Base-by-base conservation (phyloP, 1,284 basidiomycete genomes). In the Heliocybe sulcata region DNA sequence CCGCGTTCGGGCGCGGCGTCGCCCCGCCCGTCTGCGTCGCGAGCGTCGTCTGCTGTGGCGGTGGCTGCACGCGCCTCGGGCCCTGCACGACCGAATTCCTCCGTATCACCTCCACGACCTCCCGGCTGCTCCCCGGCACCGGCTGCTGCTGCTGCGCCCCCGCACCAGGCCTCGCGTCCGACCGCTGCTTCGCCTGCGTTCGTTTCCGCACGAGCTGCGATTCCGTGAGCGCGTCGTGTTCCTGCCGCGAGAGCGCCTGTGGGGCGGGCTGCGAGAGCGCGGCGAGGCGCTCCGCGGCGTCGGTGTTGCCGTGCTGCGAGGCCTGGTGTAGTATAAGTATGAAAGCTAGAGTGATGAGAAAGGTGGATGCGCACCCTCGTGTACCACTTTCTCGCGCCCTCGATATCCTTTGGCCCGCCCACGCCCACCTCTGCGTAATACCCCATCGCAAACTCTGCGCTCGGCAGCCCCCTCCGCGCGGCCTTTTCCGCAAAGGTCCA, bases 401-500 rank as follows among this genome's bases (percentile, higher is more conserved):
- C 76, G 25, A 94, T 57, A 64, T 92, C 82, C 63, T 82, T 83
- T n/a, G 72, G 63, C 0, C 82, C 80, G 0, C 87, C 88, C 1
- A 90, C 82, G 1, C 88, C 87, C 0, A 90, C 91, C 65, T 95
- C 93, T 38, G 77, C 77, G 66, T 94, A 97, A 67, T 98, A 98
- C 0, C 93, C 95, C 80, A 98, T 85, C 0, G 94, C 94, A 67
- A 98, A 98, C 68, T 95, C 90, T 0, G 92, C 94, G 55, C 82
- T 87, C 0, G 92, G 80, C 29, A 96, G 72, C 0, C 85, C 86
- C 60, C 87, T 89, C 54, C 77, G 73, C 0, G 94, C 93, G 0
- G 94, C 92, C 69, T 96, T 96, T 60, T 94, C 89, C 0, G 94
- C 94, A 73, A 97, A 98, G 0, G 87, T 91, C 62, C 84, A 85